Base-by-base conservation (phyloP, 345 rosid species). In the Gossypium anomalum region DNA sequence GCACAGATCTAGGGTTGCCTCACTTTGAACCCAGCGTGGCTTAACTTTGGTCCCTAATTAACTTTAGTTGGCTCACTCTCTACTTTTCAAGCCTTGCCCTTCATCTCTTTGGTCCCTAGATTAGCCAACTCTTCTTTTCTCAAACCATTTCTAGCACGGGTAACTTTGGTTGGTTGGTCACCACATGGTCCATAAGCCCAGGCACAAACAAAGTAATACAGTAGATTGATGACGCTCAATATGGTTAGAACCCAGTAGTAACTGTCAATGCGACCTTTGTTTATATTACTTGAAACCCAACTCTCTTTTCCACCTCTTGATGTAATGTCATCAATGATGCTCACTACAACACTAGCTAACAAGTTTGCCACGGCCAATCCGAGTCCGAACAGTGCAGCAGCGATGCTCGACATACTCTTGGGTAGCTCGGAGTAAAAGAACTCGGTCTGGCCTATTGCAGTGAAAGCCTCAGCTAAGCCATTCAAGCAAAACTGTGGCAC, bases 391-490 rank as follows among this genome's bases (percentile, higher is more conserved):
- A 93, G 72, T 59, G 85, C 77, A 16, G 92, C 78, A 0, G 97
- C 94, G 4, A 93, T 82, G 59, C 89, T 89, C 11, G 97, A 87
- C 94, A 93, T 90, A 67, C 83, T 82, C 74, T 87, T 88, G 2
- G 98, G 98, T 78, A 93, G 80, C 83, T 93, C 94, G 0, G 86
- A 78, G 69, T 93, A 89, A 80, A 78, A 93, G 76, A 93, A 90
- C 77, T 90, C 94, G 0, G 89, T 89, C 63, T 88, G 94, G 16
- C 87, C 97, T 43, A 93, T 88, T 0, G 89, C 90, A 16, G 76
- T 82, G 12, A 93, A 83, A 4, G 94, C 96, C 79, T 90, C 97
- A 0, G 97, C 90, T 16, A 93, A 63, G 20, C 97, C 98, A 16
- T 76, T 76, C 70, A 93, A 52, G 61, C 83, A 79, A 73, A 83